Conservation (phyloP, 2,329 filamentous ascomycete genomes). For the Septoria linicola region DNA sequence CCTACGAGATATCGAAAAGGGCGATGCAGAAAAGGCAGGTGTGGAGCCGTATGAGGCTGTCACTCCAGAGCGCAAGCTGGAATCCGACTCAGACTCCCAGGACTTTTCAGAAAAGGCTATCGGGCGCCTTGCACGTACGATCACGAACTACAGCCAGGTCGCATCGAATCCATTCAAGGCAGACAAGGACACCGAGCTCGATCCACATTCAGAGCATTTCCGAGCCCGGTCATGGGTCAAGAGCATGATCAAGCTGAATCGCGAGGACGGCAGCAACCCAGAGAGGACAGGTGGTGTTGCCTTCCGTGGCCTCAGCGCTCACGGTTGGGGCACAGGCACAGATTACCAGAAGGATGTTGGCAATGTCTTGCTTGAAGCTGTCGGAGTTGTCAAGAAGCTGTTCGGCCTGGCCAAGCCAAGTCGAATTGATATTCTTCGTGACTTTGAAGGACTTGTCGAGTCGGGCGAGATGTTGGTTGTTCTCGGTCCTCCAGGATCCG, state of each 20-base stretch:
- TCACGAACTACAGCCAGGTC: conserved; percentile 42
- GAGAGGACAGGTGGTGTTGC: conserved; percentile 48
- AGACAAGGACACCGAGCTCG: conserved; percentile 44
- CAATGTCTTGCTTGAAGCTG: conserved; percentile 46
- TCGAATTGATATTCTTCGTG: conserved; percentile 61
- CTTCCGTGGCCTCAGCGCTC: conserved; percentile 49
- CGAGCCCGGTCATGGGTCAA: conserved; percentile 51
- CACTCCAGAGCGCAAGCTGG: conserved; percentile 23
- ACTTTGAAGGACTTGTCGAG: conserved; percentile 67
- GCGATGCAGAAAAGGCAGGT: conserved; percentile 28
- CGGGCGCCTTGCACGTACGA: conserved; percentile 43
- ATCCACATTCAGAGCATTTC: conserved; percentile 50
- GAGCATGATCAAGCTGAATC: conserved; percentile 49
- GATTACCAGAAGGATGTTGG: conserved; percentile 54
- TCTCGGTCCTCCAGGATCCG: conserved; percentile 65
- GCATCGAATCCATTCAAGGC: conserved; percentile 44
- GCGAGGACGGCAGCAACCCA: conserved; percentile 44
- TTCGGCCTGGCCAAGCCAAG: conserved; percentile 35
- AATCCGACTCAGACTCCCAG: conserved; percentile 25
- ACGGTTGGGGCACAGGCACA: conserved; percentile 50
- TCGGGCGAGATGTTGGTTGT: conserved; percentile 75
- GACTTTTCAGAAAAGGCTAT: conserved; percentile 43
- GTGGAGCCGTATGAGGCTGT: conserved; percentile 27
- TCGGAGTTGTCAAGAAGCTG: conserved; percentile 41
- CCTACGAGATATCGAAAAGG: conserved; percentile 17